These are phyloP conservation scores for Neostapfia colusana DNA, from an alignment of 176 grass and related monocot genomes.

Conservation along the genomic window DNA sequence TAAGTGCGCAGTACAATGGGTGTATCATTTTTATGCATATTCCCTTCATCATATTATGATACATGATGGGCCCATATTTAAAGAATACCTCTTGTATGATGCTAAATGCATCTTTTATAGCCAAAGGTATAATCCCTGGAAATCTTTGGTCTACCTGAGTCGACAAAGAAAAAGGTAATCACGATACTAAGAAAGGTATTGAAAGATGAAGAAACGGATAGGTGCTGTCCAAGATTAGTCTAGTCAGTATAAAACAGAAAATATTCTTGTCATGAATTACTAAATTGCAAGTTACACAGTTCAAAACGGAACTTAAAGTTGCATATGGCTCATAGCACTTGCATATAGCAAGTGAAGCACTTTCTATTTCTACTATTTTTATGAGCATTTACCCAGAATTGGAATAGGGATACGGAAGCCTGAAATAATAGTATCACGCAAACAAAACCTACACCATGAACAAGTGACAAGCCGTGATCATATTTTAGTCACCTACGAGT, in stretches of 20 bases:
- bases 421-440: not conserved
- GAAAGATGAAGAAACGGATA: slow-evolving; percentile 35
- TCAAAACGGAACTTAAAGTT: slow-evolving; percentile 29
- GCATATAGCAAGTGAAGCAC: slow-evolving; percentile 9
- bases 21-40: slow-evolving; percentile 4
- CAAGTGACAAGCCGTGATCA: not conserved
- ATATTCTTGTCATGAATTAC: not conserved
- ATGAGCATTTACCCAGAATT: not conserved
- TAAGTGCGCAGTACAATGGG: slow-evolving; percentile 17
- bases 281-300: slow-evolving; percentile 14
- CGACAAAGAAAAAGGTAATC: slow-evolving; percentile 39
- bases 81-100: slow-evolving; percentile 94
- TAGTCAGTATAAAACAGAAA: slow-evolving; percentile 12
- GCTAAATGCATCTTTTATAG: slow-evolving; percentile 99
- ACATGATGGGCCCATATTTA: slow-evolving; percentile 20
- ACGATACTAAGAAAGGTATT: slow-evolving; percentile 30
- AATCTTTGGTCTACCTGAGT: slow-evolving; percentile 96
- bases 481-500: not conserved
- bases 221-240: slow-evolving; percentile 5
- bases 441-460: slow-evolving; percentile 6
- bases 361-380: not conserved
- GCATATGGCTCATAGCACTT: not conserved
- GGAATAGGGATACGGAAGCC: not conserved
- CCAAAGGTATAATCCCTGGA: slow-evolving; percentile 98
- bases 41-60: not conserved